Conservation (phyloP, 495 filamentous ascomycete genomes). For the Melanomma pulvis-pyrius region DNA sequence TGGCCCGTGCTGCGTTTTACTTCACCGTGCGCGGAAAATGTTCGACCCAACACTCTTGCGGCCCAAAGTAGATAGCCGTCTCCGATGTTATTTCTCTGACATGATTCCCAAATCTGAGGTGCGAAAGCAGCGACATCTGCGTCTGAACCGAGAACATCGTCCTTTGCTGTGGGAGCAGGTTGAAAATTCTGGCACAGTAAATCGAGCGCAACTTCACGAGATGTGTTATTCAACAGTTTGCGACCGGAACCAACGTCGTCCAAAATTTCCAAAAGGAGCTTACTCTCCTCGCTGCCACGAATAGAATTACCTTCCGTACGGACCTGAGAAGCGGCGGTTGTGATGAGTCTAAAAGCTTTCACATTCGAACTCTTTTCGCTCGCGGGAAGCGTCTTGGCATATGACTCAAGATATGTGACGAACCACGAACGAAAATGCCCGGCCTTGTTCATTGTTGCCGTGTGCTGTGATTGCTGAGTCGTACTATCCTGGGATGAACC, state of each 20-base stretch:
- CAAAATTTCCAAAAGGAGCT: conserved; percentile 72
- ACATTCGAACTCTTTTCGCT: conserved; percentile 8
- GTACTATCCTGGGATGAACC: conserved; percentile 66
- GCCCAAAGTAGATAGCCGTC: conserved; percentile 80
- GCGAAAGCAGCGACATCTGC: conserved; percentile 61
- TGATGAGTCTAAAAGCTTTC: conserved; percentile 63
- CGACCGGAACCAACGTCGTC: conserved; percentile 64
- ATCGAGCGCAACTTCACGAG: conserved; percentile 69
- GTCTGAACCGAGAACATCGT: conserved; percentile 67
- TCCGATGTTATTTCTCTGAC: conserved; percentile 62
- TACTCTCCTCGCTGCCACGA: conserved; percentile 66
- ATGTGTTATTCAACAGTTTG: conserved; percentile 67
- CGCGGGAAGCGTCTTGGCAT: conserved; percentile 33
- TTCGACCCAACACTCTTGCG: conserved; percentile 77
- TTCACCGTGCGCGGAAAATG: conserved; percentile 73
- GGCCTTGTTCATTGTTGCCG: conserved; percentile 66
- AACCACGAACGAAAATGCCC: conserved; percentile 74
- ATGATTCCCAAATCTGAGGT: conserved; percentile 72
- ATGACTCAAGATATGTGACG: conserved; percentile 59
- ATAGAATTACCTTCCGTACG: conserved; percentile 61
- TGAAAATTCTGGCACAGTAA: conserved; percentile 76
- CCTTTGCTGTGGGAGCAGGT: conserved; percentile 54
- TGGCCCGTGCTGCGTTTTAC: conserved; percentile 42
- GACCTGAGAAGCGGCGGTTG: conserved; percentile 63
- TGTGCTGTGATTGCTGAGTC: conserved; percentile 76